Percentiles rank a stretch among this genome's conserved stretches.
Evolutionary conservation across 495 filamentous ascomycete species (phyloP).

Genomic region (Daldinia bambusicola): DNA sequence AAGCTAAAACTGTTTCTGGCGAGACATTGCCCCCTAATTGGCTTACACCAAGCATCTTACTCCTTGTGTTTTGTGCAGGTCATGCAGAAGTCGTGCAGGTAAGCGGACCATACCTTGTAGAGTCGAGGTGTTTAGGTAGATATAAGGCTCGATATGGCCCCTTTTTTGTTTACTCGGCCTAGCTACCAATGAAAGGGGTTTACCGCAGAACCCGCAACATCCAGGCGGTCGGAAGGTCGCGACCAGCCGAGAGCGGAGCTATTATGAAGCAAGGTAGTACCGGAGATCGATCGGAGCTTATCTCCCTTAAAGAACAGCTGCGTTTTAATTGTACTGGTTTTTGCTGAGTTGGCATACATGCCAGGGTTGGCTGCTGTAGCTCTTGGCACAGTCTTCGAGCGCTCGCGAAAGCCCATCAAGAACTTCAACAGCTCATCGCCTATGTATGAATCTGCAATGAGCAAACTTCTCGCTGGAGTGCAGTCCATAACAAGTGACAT

Average conservation of each 20-base stretch:
- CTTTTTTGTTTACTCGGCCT: conserved; percentile 34
- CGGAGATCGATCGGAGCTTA: conserved; percentile 44
- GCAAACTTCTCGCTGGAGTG: conserved; percentile 14
- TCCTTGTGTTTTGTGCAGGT: conserved; percentile 42
- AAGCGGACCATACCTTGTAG: conserved; percentile 34
- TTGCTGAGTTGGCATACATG: conserved; percentile 43
- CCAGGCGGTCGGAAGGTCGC: conserved; percentile 20
- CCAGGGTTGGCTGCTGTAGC: conserved; percentile 31
- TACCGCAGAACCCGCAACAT: conserved; percentile 19
- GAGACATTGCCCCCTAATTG: conserved; percentile 40
- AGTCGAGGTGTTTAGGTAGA: conserved; percentile 42
- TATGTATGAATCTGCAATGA: conserved; percentile 14
- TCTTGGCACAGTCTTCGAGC: conserved; percentile 36
- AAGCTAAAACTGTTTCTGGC: conserved; percentile 40
- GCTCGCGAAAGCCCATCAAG: conserved; percentile 25
- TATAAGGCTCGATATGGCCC: conserved; percentile 43
- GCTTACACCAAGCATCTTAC: conserved; percentile 33
- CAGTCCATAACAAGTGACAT: conserved; percentile 12
- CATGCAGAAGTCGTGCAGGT: conserved; percentile 45
- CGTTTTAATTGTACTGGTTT: conserved; percentile 19
- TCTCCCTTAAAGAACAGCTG: conserved; percentile 23
- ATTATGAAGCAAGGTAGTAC: conserved; percentile 35
- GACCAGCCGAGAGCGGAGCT: conserved; percentile 42
- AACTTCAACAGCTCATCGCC: conserved; percentile 29
- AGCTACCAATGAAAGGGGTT: conserved; percentile 32